Conservation (phyloP, 1,284 basidiomycete species). For the Cryptococcus depauperatus region DNA sequence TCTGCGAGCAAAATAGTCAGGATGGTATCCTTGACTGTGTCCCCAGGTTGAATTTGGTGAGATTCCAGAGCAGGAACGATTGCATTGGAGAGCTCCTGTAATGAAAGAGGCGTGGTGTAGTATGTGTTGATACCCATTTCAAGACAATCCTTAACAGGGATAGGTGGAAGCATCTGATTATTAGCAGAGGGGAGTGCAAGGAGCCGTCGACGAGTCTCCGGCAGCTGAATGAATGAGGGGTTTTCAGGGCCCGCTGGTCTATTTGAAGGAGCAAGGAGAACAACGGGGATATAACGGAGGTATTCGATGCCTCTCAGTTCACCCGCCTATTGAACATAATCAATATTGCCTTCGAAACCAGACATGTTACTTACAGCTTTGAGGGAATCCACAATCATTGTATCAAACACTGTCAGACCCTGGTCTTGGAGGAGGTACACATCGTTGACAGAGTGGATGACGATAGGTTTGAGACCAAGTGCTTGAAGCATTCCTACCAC, state of each 20-base stretch:
- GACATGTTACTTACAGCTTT: slow-evolving; percentile 57
- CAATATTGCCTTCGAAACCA: background rate
- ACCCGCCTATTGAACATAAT: slow-evolving; percentile 56
- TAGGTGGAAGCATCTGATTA: slow-evolving; percentile 40
- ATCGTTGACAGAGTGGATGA: slow-evolving; percentile 67
- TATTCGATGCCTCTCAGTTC: slow-evolving; percentile 86
- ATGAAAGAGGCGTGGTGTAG: slow-evolving; percentile 73
- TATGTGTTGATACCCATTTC: slow-evolving; percentile 45
- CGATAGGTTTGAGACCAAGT: slow-evolving; percentile 71
- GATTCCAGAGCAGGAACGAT: slow-evolving; percentile 91
- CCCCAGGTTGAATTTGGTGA: slow-evolving; percentile 72
- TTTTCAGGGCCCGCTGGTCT: slow-evolving; percentile 30
- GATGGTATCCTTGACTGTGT: slow-evolving; percentile 71
- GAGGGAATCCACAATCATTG: slow-evolving; percentile 87
- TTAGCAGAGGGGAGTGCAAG: slow-evolving; percentile 35
- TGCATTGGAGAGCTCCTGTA: slow-evolving; percentile 84
- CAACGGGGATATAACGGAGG: slow-evolving; percentile 91
- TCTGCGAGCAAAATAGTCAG: slow-evolving; percentile 96
- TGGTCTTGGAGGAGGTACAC: slow-evolving; percentile 55
- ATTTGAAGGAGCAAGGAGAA: slow-evolving; percentile 67
- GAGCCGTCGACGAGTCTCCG: slow-evolving; percentile 34
- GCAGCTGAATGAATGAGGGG: slow-evolving; percentile 41
- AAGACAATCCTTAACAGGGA: slow-evolving; percentile 45
- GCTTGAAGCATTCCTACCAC: slow-evolving; percentile 72
- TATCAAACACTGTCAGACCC: slow-evolving; percentile 82